Evolutionary conservation across 2,329 filamentous ascomycete species (phyloP).

Genomic region (Neoascochyta sp.): DNA sequence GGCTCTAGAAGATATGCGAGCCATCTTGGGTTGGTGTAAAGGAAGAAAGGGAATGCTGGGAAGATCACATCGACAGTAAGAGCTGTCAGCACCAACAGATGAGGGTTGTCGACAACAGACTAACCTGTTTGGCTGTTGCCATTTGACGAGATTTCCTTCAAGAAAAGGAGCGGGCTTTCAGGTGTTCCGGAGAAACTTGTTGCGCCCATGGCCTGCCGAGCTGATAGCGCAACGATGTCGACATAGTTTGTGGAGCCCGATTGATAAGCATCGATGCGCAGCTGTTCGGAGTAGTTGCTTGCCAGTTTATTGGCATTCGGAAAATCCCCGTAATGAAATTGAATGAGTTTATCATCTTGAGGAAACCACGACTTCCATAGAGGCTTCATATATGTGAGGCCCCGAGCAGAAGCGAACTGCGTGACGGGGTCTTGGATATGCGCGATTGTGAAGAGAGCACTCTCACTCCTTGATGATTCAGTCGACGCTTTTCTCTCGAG

Average conservation of each 20-base stretch:
- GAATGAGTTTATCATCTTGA: conserved; percentile 59
- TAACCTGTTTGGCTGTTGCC: conserved; percentile 81
- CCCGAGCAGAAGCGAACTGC: conserved; percentile 72
- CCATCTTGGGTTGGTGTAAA: conserved; percentile 81
- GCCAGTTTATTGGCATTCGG: conserved; percentile 60
- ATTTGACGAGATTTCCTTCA: conserved; percentile 83
- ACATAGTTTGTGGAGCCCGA: conserved; percentile 73
- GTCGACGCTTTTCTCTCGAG: conserved; percentile 16
- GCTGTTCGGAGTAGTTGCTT: conserved; percentile 67
- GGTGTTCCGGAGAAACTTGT: conserved; percentile 70
- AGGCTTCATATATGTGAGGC: conserved; percentile 72
- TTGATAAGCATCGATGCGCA: conserved; percentile 66
- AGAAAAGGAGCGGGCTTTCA: conserved; percentile 68
- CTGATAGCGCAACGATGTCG: conserved; percentile 72
- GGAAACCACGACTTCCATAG: conserved; percentile 75
- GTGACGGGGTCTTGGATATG: conserved; percentile 75
- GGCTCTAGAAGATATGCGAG: conserved; percentile 75
- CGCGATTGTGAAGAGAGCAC: conserved; percentile 69
- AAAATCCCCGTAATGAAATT: conserved; percentile 75
- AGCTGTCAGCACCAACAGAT: no score
- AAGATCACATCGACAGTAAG: conserved; percentile 90
- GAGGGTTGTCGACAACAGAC: no score
- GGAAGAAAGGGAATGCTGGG: conserved; percentile 79
- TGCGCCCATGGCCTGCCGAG: conserved; percentile 75
- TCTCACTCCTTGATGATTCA: conserved; percentile 26